Conservation (phyloP, 129 eudicot genomes). For the Flaveria ramosissima region DNA sequence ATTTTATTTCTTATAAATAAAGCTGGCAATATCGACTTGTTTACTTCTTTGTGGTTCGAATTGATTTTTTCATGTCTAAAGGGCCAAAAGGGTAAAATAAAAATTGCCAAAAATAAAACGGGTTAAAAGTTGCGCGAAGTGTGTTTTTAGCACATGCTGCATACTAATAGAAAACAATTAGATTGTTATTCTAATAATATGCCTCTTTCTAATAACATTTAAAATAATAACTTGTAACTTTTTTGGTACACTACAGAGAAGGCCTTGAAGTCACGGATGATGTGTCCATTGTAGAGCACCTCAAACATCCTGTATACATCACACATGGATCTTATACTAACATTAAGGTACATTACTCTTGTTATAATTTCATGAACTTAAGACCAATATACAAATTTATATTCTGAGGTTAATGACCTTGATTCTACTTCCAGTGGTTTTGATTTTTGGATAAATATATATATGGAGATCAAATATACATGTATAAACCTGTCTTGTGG, state of each 20-base stretch:
- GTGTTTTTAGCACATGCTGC: background rate
- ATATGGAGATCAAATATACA: background rate
- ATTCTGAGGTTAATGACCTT: background rate
- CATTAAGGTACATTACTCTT: constrained; percentile 65
- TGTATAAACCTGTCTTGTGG: background rate
- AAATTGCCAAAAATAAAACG: background rate
- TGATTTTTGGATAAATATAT: background rate
- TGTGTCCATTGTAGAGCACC: constrained; percentile 98
- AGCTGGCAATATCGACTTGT: background rate
- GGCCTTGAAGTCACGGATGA: constrained; percentile 97
- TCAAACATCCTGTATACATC: constrained; percentile 92
- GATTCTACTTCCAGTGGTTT: background rate
- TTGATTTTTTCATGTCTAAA: background rate
- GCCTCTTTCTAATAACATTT: background rate
- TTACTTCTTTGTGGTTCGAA: background rate
- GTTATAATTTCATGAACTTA: background rate
- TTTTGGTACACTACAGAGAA: constrained; percentile 54
- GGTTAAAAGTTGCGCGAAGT: background rate
- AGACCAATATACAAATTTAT: background rate
- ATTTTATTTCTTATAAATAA: background rate
- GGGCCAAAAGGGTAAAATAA: background rate
- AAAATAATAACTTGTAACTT: background rate
- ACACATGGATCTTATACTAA: constrained; percentile 97
- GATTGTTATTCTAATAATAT: background rate
- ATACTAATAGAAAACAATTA: background rate